Conservation (phyloP, 2,329 filamentous ascomycete species). For the Sporothrix dimorphospora region DNA sequence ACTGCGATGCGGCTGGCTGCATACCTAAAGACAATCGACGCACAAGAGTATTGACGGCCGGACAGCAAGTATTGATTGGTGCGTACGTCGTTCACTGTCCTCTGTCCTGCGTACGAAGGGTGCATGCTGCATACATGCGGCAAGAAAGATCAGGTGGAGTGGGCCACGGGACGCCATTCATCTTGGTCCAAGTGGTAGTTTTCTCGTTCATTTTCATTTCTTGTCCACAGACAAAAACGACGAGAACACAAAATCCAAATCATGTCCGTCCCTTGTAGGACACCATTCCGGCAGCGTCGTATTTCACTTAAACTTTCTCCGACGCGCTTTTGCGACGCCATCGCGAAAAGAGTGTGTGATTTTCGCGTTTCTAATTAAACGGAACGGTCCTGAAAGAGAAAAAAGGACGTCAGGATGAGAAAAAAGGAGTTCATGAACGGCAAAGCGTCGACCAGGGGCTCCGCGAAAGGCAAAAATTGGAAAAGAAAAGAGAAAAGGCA, state of each 20-base stretch:
- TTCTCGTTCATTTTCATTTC: neutral
- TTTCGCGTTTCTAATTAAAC: slow-evolving; percentile 29
- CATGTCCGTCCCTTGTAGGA: neutral
- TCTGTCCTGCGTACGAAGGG: neutral
- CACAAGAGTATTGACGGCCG: neutral
- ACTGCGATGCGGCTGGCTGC: neutral
- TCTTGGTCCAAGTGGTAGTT: neutral
- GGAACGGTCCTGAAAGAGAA: neutral
- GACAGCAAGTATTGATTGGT: neutral
- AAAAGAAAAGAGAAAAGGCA: neutral
- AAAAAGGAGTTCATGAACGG: slow-evolving; percentile 7
- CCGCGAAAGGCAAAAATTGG: neutral
- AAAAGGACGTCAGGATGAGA: neutral
- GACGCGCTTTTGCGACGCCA: slow-evolving; percentile 26
- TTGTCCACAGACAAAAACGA: neutral
- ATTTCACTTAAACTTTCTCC: slow-evolving; percentile 22
- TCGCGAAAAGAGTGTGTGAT: slow-evolving; percentile 24
- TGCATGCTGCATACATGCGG: neutral
- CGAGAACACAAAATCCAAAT: neutral
- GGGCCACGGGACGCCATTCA: neutral
- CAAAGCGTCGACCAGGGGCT: neutral
- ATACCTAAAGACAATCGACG: slow-evolving; percentile 1
- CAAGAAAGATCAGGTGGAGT: neutral
- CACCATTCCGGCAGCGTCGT: slow-evolving; percentile 20
- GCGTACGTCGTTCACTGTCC: too few relatives aligned